Base-by-base conservation (phyloP, 2,329 filamentous ascomycete species). In the Calonectria ilicicola region DNA sequence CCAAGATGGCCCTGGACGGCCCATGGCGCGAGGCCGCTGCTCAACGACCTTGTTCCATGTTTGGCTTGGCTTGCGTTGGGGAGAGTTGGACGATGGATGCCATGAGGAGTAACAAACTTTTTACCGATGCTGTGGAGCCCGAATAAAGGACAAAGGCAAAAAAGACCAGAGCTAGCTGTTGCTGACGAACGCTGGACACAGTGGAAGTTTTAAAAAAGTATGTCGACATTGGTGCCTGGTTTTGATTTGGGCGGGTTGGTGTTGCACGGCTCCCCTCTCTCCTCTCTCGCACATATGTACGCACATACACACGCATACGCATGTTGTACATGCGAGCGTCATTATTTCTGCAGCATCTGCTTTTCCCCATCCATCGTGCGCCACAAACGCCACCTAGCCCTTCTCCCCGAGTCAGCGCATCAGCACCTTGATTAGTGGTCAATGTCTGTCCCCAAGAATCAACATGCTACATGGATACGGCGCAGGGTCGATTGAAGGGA, bases 311-410 rank as follows among this genome's bases (percentile, higher is more conserved):
- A 15, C 49, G 19, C 58, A 10, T 19, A n/a, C 58, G 26, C 53
- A 63, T 69, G 66, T 64, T 60, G 66, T 49, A 63, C 66, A 53
- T 53, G 35, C n/a, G 17, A n/a, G 40, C 58, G 46, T 23, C 53
- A 38, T 60, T 60, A 40, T 32, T 63, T 42, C 58, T 63, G 58
- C 58, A 63, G 32, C 53, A 40, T 12, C 17, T 38, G 15, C 17
- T 19, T 38, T 23, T 7, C n/a, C 44, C 7, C 7, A 6, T n/a
- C 42, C 17, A n/a, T 44, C 8, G n/a, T 47, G 12, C 44, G 44
- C 44, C 44, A 47, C 44, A 2, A 47, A 47, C 44, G 44, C 44
- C 44, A 47, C 44, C 44, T 23, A 23, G 7, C 32, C 32, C 14
- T 40, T 60, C 53, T 19, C 32, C 32, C 53, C 53, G 53, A 60